A percentile compares a stretch with the other conserved stretches of the same genome.
phyloP scores from a whole-genome alignment of 2,329 filamentous ascomycete genomes.

The Pseudogymnoascus sp. region DNA sequence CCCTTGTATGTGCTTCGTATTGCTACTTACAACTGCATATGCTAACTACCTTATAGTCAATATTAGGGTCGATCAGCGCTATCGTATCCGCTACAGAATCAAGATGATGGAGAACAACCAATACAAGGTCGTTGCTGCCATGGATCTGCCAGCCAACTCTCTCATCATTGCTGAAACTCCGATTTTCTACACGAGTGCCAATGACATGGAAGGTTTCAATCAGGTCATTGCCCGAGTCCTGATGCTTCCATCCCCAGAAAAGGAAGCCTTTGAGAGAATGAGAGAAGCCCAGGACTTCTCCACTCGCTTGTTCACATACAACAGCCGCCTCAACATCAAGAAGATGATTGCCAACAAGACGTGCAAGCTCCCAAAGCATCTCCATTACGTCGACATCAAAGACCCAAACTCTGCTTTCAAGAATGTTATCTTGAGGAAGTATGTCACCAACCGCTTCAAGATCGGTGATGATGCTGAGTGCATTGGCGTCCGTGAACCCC shows the following conservation, averaged over 20 bases:
- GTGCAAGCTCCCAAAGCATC: neutral
- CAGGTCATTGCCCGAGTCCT: neutral
- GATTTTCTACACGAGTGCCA: neutral
- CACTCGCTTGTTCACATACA: neutral
- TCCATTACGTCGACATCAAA: neutral
- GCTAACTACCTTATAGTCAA: neutral
- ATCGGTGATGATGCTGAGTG: neutral
- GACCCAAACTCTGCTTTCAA: neutral
- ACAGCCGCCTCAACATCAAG: neutral
- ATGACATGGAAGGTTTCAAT: neutral
- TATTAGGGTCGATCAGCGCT: neutral
- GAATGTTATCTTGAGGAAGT: neutral
- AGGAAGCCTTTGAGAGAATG: neutral
- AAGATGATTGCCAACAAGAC: neutral
- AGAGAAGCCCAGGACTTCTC: neutral
- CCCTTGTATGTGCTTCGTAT: neutral
- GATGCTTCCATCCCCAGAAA: neutral
- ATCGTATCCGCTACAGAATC: neutral
- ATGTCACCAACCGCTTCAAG: neutral
- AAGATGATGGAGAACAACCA: conserved; percentile 2
- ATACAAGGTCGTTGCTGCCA: conserved; percentile 4
- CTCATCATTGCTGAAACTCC: neutral
- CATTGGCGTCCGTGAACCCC: neutral
- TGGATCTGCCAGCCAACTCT: neutral
- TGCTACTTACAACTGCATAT: neutral